phyloP scores from a whole-genome alignment of 805 yeast genomes.

The Pichia gijzeniarum region DNA sequence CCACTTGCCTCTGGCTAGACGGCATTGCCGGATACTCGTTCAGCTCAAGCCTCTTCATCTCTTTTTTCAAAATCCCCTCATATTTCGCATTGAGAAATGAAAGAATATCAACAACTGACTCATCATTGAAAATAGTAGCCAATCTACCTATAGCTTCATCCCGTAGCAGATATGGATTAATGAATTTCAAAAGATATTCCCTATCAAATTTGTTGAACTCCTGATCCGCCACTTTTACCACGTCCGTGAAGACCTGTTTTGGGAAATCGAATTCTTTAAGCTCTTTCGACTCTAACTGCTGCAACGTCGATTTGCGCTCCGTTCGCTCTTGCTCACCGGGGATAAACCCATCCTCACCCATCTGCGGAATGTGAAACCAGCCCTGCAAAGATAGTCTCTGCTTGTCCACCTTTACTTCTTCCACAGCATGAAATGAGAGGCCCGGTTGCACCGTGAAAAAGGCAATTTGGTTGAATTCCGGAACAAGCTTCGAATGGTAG shows the following conservation, averaged over 20 bases:
- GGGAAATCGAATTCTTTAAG: constrained; percentile 81
- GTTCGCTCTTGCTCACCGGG: constrained; percentile 78
- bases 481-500: constrained; percentile 60
- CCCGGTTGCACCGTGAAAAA: constrained; percentile 97
- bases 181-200: constrained; percentile 42
- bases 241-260: constrained; percentile 35
- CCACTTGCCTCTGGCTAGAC: constrained; percentile 43
- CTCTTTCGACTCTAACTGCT: constrained; percentile 70
- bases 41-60: constrained; percentile 53
- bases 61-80: constrained; percentile 39
- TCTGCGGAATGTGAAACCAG: constrained; percentile 97
- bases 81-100: constrained; percentile 55
- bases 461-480: constrained; percentile 94
- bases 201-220: constrained; percentile 37
- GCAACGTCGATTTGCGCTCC: constrained; percentile 69
- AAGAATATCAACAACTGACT: constrained; percentile 62
- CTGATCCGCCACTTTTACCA: constrained; percentile 21
- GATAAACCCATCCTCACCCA: constrained; percentile 79
- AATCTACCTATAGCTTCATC: constrained; percentile 36
- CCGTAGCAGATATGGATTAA: constrained; percentile 49
- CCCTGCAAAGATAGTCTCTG: constrained; percentile 93
- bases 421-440: constrained; percentile 93
- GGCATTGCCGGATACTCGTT: constrained; percentile 52
- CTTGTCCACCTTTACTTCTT: constrained; percentile 88
- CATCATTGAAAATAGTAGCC: constrained; percentile 50